Evolutionary conservation across 768 basidiomycete species (phyloP).

Genomic region (Neoboletus brunneissimus): DNA sequence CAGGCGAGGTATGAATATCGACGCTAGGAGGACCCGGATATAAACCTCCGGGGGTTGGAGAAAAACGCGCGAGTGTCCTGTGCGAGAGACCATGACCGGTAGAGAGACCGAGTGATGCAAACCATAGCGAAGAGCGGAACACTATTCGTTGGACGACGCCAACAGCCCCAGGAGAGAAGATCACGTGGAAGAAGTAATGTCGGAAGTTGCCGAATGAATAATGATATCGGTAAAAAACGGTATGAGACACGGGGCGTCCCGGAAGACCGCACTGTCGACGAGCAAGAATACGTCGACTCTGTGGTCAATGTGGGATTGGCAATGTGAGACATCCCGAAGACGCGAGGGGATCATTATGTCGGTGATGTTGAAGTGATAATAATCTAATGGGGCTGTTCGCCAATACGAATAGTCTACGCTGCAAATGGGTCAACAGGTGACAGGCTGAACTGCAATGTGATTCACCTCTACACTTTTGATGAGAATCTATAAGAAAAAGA

Average conservation of each 20-base stretch:
- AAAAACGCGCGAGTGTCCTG: conserved; percentile 33
- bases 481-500: conserved; percentile 19
- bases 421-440: not conserved
- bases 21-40: conserved; percentile 34
- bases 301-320: conserved; percentile 7
- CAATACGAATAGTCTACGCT: conserved; percentile 40
- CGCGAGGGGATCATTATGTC: conserved; percentile 28
- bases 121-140: conserved; percentile 29
- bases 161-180: conserved; percentile 34
- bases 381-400: conserved; percentile 36
- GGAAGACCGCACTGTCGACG: conserved; percentile 17
- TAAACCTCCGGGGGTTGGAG: conserved; percentile 18
- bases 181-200: conserved; percentile 26
- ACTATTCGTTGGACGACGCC: conserved; percentile 28
- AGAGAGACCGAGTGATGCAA: conserved; percentile 28
- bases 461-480: conserved; percentile 43
- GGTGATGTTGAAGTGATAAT: conserved; percentile 32
- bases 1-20: conserved; percentile 49
- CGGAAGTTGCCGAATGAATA: conserved; percentile 42
- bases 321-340: conserved; percentile 29
- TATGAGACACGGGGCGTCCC: conserved; percentile 25
- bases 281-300: conserved; percentile 4
- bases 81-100: conserved; percentile 39
- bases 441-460: not conserved
- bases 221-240: conserved; percentile 38